Conservation (phyloP, 2,329 filamentous ascomycete genomes). For the Trichoderma asperellum region DNA sequence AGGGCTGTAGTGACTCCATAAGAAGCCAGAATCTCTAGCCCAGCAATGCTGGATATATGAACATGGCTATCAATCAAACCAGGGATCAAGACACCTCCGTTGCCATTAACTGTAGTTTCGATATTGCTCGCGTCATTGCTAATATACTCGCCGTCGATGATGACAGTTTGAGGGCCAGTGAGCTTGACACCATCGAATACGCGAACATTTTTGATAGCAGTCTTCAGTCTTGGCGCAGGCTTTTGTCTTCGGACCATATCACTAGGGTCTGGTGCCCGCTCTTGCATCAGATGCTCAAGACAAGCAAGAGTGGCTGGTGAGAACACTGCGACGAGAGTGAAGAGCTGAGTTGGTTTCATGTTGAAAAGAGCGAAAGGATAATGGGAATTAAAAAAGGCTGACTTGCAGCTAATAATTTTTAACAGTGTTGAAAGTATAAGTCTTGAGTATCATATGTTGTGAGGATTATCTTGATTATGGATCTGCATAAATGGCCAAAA, state of each 20-base stretch:
- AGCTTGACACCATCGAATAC: conserved; percentile 9
- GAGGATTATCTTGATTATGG: not conserved
- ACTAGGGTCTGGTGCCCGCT: not conserved
- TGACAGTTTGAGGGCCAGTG: not conserved
- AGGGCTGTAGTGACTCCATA: conserved; percentile 12
- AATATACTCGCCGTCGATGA: conserved; percentile 17
- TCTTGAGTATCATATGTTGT: not conserved
- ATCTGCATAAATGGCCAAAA: not conserved
- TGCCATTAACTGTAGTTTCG: conserved; percentile 1
- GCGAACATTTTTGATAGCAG: conserved; percentile 11
- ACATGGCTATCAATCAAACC: conserved; percentile 18
- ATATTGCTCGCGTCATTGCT: conserved; percentile 10
- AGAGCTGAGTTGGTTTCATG: not conserved
- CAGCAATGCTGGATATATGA: conserved; percentile 5
- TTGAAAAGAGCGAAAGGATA: not conserved
- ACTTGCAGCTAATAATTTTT: not conserved
- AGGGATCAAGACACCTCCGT: conserved; percentile 10
- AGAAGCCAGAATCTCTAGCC: not conserved
- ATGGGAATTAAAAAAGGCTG: not conserved
- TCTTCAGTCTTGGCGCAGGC: not conserved
- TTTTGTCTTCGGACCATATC: conserved; percentile 7
- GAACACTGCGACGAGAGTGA: not conserved
- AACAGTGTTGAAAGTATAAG: not conserved
- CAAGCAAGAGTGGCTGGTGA: not conserved
- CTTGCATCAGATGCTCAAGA: conserved; percentile 1